These are phyloP conservation scores for Ettlia oleoabundans DNA, from an alignment of 139 green algal species.

Conservation along the genomic window DNA sequence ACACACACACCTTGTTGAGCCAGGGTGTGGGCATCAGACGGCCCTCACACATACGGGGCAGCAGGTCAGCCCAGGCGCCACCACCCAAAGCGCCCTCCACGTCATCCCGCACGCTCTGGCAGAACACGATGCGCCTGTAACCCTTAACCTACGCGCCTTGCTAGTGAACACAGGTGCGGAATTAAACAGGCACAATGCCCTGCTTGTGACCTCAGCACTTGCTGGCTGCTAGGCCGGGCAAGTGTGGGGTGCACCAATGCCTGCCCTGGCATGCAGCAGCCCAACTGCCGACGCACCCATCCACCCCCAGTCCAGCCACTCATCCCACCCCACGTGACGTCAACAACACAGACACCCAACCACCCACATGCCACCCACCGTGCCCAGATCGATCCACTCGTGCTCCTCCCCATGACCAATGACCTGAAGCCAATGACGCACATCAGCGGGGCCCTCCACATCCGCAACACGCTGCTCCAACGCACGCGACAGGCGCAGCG, in stretches of 20 bases:
- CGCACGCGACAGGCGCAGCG: constrained; percentile 55
- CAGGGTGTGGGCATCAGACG: constrained; percentile 69
- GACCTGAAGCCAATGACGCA: constrained; percentile 62
- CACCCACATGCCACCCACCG: constrained; percentile 40
- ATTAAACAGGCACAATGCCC: too few species aligned
- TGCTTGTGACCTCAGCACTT: too few species aligned
- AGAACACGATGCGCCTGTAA: constrained; percentile 58
- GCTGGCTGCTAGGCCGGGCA: neutral
- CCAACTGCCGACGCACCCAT: too few species aligned
- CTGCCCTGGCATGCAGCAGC: too few species aligned
- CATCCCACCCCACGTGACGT: too few species aligned
- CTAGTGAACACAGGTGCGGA: too few species aligned
- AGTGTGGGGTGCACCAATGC: too few species aligned
- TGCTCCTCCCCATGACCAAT: constrained; percentile 61
- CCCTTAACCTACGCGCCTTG: constrained; percentile 52
- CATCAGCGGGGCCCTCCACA: constrained; percentile 42
- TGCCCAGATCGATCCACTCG: constrained; percentile 61
- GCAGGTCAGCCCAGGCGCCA: constrained; percentile 22
- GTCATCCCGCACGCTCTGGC: constrained; percentile 58
- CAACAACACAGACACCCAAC: neutral
- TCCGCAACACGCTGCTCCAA: constrained; percentile 57
- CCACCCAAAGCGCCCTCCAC: constrained; percentile 51
- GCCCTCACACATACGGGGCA: constrained; percentile 54
- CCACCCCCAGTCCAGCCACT: too few species aligned
- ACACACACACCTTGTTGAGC: constrained; percentile 65